A percentile compares a stretch with the other conserved stretches of the same genome.
Conservation (phyloP, 208 protist genomes). For the Wallacemonas sp. region DNA sequence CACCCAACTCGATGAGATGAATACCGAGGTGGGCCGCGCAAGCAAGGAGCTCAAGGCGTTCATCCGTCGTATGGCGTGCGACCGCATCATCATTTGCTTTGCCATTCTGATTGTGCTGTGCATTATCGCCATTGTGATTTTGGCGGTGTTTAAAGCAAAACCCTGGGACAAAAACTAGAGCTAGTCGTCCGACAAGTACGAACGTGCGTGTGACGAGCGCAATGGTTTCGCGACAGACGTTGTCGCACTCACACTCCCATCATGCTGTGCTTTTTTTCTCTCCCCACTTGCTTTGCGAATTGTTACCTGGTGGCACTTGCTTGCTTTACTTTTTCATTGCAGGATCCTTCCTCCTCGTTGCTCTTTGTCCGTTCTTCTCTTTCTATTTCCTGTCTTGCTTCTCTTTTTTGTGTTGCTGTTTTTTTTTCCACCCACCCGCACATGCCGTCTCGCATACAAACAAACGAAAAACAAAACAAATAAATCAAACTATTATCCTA, state of each 20-base stretch:
- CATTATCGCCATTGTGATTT: conserved; percentile 71
- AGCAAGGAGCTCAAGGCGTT: conserved; percentile 56
- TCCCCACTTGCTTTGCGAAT: neutral
- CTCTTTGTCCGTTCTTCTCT: neutral
- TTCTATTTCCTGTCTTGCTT: conserved; percentile 11
- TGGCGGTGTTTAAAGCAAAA: conserved; percentile 52
- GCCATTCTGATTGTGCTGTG: conserved; percentile 72
- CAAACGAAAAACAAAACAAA: no score
- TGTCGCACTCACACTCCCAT: neutral
- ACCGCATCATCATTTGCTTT: conserved; percentile 88
- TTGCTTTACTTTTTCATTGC: neutral
- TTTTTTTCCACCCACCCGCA: no score
- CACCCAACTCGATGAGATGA: conserved; percentile 54
- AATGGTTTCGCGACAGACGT: no score
- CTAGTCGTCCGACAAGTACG: neutral
- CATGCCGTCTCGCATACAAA: no score
- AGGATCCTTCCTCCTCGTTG: no score
- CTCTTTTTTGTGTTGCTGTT: no score
- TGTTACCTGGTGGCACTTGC: no score
- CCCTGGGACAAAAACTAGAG: conserved; percentile 18
- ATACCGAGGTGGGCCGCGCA: conserved; percentile 37
- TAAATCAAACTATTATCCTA: no score
- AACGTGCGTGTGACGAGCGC: no score
- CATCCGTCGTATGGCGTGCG: conserved; percentile 79
- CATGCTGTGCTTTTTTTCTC: neutral